Evolutionary conservation across 2,329 filamentous ascomycete species (phyloP), one percentile per base, ranked within the genome.

Genomic region (Ophiostoma montium): DNA sequence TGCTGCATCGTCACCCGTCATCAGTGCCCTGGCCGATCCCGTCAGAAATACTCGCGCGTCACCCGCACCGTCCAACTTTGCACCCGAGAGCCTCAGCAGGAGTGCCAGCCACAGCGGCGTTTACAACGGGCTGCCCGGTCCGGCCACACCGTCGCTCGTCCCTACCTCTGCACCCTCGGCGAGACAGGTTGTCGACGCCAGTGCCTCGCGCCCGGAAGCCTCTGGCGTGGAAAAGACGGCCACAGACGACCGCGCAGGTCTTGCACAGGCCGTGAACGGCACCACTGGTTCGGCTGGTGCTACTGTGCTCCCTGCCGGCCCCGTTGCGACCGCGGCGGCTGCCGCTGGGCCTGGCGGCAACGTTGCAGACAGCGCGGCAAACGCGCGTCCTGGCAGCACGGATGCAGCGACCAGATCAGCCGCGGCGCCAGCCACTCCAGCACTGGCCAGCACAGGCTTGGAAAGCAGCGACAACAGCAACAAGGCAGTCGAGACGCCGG

Each of bases 1-100:
- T 3, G 70, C 82, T 55, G 76, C 79, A n/a, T 82, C 86, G 1
- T 90, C 88, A 1, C 86, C 86, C 16, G 73, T 88, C 43, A 70
- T 85, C 44, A 75, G 78, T 45, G 75, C 74, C n/a, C 76, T 86
- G 51, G 74, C 78, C 23, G 84, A 87, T 56, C 68, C 66, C 2
- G 72, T 72, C 55, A 71, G 66, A 55, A 65, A 62, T 48, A 69
- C 62, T 56, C 71, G 68, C 54, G 69, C 59, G 48, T 85, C 82
- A 36, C 82, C 84, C 27, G 76, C 72, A 9, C 80, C 80, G 7
- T 64, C 66, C 46, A 65, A 35, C 32, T 35, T 43, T 5, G 47
- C 42, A 5, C 16, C 41, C 7, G 48, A 49, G 11, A 44, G 16
- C 15, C 44, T 46, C 12, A 39, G 48, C 44, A 32, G 45, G 3